These are phyloP conservation scores for Gentiana straminea DNA, from an alignment of 257 asterid genomes.

Conservation along the genomic window DNA sequence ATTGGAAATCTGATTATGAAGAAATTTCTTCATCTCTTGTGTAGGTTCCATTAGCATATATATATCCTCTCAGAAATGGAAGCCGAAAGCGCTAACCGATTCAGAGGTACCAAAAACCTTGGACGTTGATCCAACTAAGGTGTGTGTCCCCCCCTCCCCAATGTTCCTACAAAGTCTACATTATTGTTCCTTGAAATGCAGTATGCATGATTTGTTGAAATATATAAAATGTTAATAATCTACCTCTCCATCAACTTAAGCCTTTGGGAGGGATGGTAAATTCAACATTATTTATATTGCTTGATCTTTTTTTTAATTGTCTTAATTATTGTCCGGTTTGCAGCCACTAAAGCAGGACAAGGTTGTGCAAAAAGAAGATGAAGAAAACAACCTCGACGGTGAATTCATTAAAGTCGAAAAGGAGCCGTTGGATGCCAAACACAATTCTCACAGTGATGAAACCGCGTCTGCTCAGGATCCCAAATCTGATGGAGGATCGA, in stretches of 20 bases:
- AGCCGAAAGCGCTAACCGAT: slow-evolving; percentile 28
- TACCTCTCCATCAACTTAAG: no score
- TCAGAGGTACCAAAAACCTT: slow-evolving; percentile 32
- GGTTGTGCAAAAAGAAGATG: slow-evolving; percentile 44
- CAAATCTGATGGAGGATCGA: slow-evolving; percentile 20
- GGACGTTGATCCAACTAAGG: slow-evolving; percentile 35
- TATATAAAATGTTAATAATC: no score
- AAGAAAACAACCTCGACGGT: slow-evolving; percentile 55
- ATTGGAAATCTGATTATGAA: no score
- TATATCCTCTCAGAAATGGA: slow-evolving; percentile 32
- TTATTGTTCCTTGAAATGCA: neutral
- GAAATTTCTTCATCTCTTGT: neutral
- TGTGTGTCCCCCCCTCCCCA: slow-evolving; percentile 1
- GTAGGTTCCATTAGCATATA: slow-evolving; percentile 1
- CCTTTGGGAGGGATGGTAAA: neutral
- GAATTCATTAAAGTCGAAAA: slow-evolving; percentile 87
- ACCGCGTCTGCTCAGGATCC: slow-evolving; percentile 11
- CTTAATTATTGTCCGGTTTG: neutral
- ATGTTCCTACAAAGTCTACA: neutral
- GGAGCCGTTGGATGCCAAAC: slow-evolving; percentile 36
- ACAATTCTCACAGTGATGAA: slow-evolving; percentile 19
- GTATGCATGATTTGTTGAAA: neutral
- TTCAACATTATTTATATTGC: neutral
- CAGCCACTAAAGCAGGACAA: slow-evolving; percentile 15
- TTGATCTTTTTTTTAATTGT: neutral